Evolutionary conservation across 805 yeast genomes (phyloP), one percentile per base, ranked within the genome.

Genomic region (Naumovozyma castellii): DNA sequence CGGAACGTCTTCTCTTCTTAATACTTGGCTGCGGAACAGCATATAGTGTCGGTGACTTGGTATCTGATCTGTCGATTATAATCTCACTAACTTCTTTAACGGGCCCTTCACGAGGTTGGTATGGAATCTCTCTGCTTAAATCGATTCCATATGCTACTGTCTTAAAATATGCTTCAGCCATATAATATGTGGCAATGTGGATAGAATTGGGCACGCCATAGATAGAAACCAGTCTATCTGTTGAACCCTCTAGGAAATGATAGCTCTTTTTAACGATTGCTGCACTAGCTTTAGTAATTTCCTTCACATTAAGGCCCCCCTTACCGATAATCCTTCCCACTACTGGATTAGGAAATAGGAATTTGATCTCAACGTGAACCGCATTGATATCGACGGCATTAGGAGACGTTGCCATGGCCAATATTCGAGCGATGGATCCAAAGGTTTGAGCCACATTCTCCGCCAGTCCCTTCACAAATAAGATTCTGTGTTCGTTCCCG

Each of bases 201-300:
- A 85, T 74, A 2, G 94, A 87, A 62, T 84, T 94, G 1, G 86
- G 86, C 13, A 83, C 92, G 4, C 94, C 94, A 5, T 71, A 66
- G 10, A 84, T 71, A 17, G 76, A 68, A 35, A 85, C 64, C 17
- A 80, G 67, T 41, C 92, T 68, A 56, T 85, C 95, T 5, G 86
- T 82, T 1, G 88, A 80, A 44, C 71, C 72, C 1, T 90, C 84
- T 46, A 85, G 62, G 5, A 78, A 72, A 34, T 74, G 73, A 32
- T 79, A 84, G 20, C 79, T 81, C 2, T 90, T 88, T 47, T 71
- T 73, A 39, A 85, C 67, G 40, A 75, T 69, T 2, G 94, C 87
- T 5, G 90, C 87, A 5, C 90, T 80, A 44, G 72, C 72, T 39
- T 80, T 85, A 59, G 84, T 94, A 46, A 84, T 83, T 57, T 84